phyloP scores from a whole-genome alignment of 139 green algal genomes.

The Monoraphidium neglectum region DNA sequence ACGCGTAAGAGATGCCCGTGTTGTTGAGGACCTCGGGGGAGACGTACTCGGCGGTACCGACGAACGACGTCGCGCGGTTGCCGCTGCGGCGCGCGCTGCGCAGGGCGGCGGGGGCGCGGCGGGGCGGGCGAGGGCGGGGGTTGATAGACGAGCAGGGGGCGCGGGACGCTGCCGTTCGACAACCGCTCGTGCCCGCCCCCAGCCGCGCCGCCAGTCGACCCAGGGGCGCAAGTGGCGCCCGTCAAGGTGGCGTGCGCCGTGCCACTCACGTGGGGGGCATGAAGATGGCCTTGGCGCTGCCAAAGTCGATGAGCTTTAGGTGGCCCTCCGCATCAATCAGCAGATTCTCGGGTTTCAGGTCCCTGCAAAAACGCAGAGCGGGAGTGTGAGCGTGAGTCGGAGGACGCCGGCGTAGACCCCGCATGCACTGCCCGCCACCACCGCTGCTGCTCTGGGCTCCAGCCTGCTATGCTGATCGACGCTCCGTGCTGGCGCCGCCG shows the following conservation, averaged over 20 bases:
- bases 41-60: constrained; percentile 91
- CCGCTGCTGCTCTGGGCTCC: too few relatives aligned
- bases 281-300: constrained; percentile 69
- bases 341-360: constrained; percentile 94
- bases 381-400: background rate
- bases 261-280: constrained; percentile 10
- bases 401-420: too few relatives aligned
- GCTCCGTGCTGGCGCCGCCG: too few relatives aligned
- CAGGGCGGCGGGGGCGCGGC: background rate
- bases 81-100: background rate
- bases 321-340: constrained; percentile 66
- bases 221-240: too few relatives aligned
- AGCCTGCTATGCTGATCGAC: too few relatives aligned
- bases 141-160: background rate
- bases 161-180: background rate
- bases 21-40: constrained; percentile 83
- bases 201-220: too few relatives aligned
- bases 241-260: too few relatives aligned
- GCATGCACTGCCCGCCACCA: too few relatives aligned
- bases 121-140: too few relatives aligned
- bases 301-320: constrained; percentile 95
- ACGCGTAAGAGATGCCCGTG: constrained; percentile 51
- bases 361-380: constrained; percentile 38
- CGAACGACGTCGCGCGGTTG: constrained; percentile 66
- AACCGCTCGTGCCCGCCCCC: too few relatives aligned